Evolutionary conservation across 2,329 filamentous ascomycete species (phyloP), one percentile per base, ranked within the genome.

Genomic region (Cladosporium sp.): DNA sequence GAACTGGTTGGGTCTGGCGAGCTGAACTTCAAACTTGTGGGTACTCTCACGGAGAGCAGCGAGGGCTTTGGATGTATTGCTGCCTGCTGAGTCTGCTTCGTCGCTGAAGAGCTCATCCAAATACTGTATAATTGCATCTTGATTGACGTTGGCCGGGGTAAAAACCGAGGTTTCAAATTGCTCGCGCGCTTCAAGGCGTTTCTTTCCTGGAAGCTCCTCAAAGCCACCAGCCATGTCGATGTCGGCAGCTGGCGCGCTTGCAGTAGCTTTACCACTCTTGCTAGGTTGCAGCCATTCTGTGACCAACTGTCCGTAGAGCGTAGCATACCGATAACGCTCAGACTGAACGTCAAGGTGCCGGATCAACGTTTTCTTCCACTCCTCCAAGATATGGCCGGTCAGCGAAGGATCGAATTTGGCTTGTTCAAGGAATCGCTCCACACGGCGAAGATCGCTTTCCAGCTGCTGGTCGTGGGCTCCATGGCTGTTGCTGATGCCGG

Each of bases 151-250:
- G 22, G 69, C 68, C 4, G 71, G 62, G 3, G 68, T 68, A 58
- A 84, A 83, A n/a, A 80, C 78, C 47, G 75, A 67, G 1, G 67
- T 61, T 59, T 84, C 80, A 78, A 80, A 83, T 11, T 69, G 58
- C 15, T 58, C 56, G 25, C 68, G 67, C 43, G 70, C 64, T 46
- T 75, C 66, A 12, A 71, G 58, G 59, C 71, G 75, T 42, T 68
- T 67, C 2, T 68, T 63, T 16, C 68, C 66, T 1, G 68, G 70
- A 9, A 76, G 56, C 7, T 67, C 61, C 32, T 75, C 73, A 41
- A 74, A 75, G 0, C 60, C 62, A 12, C 69, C 69, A 22, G 38
- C 36, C 33, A 36, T 19, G 36, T 46, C 7, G 29, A 22, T 18
- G 32, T 62, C 55, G 6, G 54, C 38, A 4, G 60, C 55, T 4